Evolutionary conservation across 495 filamentous ascomycete species (phyloP), one percentile per base, ranked within the genome.

Genomic region (Penicillium cinerascens): DNA sequence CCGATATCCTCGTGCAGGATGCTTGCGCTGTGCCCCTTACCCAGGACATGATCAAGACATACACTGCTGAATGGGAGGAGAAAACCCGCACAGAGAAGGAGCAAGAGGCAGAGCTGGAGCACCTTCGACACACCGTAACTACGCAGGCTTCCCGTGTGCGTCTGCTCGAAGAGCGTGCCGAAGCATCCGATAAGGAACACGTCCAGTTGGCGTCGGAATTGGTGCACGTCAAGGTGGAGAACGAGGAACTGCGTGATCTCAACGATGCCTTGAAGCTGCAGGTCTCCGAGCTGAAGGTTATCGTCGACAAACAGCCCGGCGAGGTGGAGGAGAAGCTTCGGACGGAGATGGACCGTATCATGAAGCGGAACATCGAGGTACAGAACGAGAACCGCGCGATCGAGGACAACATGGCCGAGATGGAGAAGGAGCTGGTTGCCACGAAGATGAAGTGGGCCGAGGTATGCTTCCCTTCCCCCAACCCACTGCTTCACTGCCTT

Each of bases 391-490:
- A 97, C 59, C 80, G 87, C 46, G 78, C 74, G 29, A 75, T 99
- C 60, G 91, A 96, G 67, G 95, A 96, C 70, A 86, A 89, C 63
- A 83, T 95, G 81, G 81, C 82, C 26, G 93, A 97, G 50, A 93
- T 99, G 81, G 93, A 97, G 77, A 91, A 92, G 70, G 84, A 86
- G 61, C 72, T 99, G 42, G 95, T 99, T 51, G 81, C 87, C 59
- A 91, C 91, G 1, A 99, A 99, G 80, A 89, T 99, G 91, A 79
- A 82, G 58, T 88, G 88, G 74, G 93, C 93, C 25, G 89, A 96
- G 86, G 93, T 97, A 80, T 64, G 56, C 47, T 50, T 45, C 17
- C 5, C 23, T 33, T 29, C 18, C 27, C 37, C 22, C 26, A n/a
- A 16, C 16, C 15, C 33, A 15, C 7, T 18, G 4, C n/a, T n/a